Percentiles rank a stretch among this genome's conserved stretches.
Conservation (phyloP, 179 eudicot genomes). For the Beta lomatogona region DNA sequence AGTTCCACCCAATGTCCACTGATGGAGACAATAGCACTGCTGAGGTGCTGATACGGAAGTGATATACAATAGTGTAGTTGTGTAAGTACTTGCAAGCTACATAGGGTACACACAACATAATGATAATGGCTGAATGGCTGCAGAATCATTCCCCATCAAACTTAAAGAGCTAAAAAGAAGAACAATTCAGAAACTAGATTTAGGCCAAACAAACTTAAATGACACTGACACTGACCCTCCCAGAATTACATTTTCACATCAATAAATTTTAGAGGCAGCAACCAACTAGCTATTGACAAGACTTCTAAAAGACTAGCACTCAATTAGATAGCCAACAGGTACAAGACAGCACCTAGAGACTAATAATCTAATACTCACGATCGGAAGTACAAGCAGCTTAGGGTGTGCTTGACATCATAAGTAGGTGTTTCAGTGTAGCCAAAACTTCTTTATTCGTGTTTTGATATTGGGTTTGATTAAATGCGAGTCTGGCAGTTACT, state of each 20-base stretch:
- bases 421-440: neutral
- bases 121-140: neutral
- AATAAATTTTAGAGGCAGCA: neutral
- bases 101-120: slow-evolving; percentile 8
- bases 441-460: neutral
- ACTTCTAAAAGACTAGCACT: neutral
- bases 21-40: neutral
- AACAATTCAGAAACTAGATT: neutral
- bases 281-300: neutral
- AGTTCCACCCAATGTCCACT: neutral
- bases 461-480: neutral
- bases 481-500: too few species aligned
- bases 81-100: neutral
- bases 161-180: neutral
- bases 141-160: neutral
- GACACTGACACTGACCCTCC: neutral
- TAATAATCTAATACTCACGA: neutral
- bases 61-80: neutral
- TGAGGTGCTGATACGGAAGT: neutral
- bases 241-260: neutral
- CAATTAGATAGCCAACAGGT: neutral
- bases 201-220: neutral
- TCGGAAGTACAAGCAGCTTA: neutral
- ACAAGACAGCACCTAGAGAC: slow-evolving; percentile 5
- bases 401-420: neutral